Evolutionary conservation across 2,329 filamentous ascomycete genomes (phyloP), one percentile per base, ranked within the genome.

Genomic region (Ascochyta koolunga): DNA sequence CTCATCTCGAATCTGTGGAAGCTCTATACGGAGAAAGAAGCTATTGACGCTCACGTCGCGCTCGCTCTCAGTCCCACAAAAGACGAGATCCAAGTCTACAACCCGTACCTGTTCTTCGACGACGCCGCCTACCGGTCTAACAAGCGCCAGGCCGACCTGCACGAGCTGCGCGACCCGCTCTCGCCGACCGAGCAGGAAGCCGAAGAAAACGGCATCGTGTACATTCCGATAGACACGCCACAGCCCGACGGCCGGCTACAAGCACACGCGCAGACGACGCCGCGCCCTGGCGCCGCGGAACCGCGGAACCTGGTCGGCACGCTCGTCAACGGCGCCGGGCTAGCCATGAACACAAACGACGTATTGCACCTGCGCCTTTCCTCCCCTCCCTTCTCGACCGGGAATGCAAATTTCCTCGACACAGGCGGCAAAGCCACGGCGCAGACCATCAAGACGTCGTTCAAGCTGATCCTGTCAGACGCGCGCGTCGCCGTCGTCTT

Each of bases 311-410:
- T 86, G 58, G 87, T 96, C 47, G 92, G 91, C 32, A 96, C 89
- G 0, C 79, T 96, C 10, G 91, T 96, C 60, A 96, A 96, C 68
- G 91, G 92, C 37, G 92, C 93, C 0, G 92, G 92, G 0, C 82
- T 96, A 1, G 91, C 91, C 0, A 95, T 96, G 89, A 95, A 95
- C 71, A 96, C 91, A 0, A 86, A 93, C 55, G 92, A 96, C 71
- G 89, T 89, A 0, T 83, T 96, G 1, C 80, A 83, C 2, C 77
- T 85, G 11, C 83, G 69, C 24, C 84, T 96, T 9, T 81, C 83
- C 0, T 77, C 84, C 15, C 56, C 58, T 8, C 62, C 68, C 3
- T 56, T 51, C 40, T 52, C 54, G 8, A 90, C 90, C 2, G 76
- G 80, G 29, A 88, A 88, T 21, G 86, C 90, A 10, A 96, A 96